Evolutionary conservation across 805 yeast genomes (phyloP).

Genomic region (Suhomyces tanzawaensis): DNA sequence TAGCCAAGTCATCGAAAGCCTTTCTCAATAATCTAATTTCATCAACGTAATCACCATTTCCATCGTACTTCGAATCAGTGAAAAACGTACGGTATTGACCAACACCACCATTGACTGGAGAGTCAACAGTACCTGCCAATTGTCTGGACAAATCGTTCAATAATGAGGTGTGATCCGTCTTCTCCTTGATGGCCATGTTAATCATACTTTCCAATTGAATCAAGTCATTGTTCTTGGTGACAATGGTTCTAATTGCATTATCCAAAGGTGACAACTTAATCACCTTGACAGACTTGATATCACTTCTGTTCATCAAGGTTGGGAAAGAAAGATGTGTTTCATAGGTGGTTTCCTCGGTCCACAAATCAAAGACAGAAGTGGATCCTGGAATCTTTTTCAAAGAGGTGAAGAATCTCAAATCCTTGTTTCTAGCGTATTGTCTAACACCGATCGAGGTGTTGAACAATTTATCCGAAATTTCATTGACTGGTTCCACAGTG

Average conservation of each 20-base stretch:
- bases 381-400: constrained; percentile 73
- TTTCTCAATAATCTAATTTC: constrained; percentile 37
- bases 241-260: constrained; percentile 70
- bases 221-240: constrained; percentile 69
- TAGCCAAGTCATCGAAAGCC: constrained; percentile 67
- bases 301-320: constrained; percentile 81
- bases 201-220: constrained; percentile 63
- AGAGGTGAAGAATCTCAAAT: constrained; percentile 66
- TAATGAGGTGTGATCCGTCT: constrained; percentile 44
- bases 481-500: constrained; percentile 67
- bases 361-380: constrained; percentile 66
- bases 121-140: constrained; percentile 81
- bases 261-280: constrained; percentile 76
- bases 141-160: constrained; percentile 68
- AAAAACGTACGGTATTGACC: constrained; percentile 76
- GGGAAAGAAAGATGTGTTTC: constrained; percentile 79
- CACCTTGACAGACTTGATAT: constrained; percentile 48
- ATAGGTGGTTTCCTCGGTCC: constrained; percentile 87
- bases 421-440: constrained; percentile 72
- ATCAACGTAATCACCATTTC: constrained; percentile 28
- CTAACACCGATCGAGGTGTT: constrained; percentile 60
- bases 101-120: constrained; percentile 92
- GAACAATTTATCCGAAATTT: constrained; percentile 44
- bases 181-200: constrained; percentile 50
- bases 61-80: constrained; percentile 35